Percentiles rank a stretch among this genome's conserved stretches.
Evolutionary conservation across 1,284 basidiomycete species (phyloP).

Genomic region (Naganishia sp.): DNA sequence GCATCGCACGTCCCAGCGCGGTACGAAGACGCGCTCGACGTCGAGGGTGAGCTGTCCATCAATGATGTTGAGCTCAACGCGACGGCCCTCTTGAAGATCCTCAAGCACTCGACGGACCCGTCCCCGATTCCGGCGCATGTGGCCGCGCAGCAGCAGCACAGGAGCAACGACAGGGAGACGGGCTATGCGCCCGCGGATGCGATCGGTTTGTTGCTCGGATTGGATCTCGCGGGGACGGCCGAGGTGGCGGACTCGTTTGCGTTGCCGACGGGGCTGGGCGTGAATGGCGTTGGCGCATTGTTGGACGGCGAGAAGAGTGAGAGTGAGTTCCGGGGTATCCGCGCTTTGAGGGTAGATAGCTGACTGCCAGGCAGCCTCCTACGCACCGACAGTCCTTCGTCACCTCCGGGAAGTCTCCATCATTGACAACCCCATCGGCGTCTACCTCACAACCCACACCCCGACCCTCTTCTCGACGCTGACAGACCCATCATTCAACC

Average conservation of each 20-base stretch:
- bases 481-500: slow-evolving; percentile 29
- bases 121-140: slow-evolving; percentile 43
- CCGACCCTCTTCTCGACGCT: slow-evolving; percentile 31
- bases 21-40: slow-evolving; percentile 85
- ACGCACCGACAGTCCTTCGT: slow-evolving; percentile 41
- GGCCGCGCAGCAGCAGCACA: slow-evolving; percentile 42
- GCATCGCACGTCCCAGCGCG: slow-evolving; percentile 69
- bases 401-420: slow-evolving; percentile 70
- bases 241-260: slow-evolving; percentile 93
- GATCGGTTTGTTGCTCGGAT: slow-evolving; percentile 81
- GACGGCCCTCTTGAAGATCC: slow-evolving; percentile 85
- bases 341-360: too few species aligned
- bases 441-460: slow-evolving; percentile 84
- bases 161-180: slow-evolving; percentile 62
- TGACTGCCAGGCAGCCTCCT: slow-evolving; percentile 14
- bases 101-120: slow-evolving; percentile 65
- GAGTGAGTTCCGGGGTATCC: too few species aligned
- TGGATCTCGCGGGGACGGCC: slow-evolving; percentile 86
- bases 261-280: slow-evolving; percentile 57
- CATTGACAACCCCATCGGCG: slow-evolving; percentile 92
- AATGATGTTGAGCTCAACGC: slow-evolving; percentile 78
- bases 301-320: slow-evolving; percentile 27
- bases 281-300: slow-evolving; percentile 25
- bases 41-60: slow-evolving; percentile 80
- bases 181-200: slow-evolving; percentile 63